Percentiles rank a stretch among this genome's conserved stretches.
Evolutionary conservation across 306 rosid species (phyloP).

Genomic region (Medicago lupulina): DNA sequence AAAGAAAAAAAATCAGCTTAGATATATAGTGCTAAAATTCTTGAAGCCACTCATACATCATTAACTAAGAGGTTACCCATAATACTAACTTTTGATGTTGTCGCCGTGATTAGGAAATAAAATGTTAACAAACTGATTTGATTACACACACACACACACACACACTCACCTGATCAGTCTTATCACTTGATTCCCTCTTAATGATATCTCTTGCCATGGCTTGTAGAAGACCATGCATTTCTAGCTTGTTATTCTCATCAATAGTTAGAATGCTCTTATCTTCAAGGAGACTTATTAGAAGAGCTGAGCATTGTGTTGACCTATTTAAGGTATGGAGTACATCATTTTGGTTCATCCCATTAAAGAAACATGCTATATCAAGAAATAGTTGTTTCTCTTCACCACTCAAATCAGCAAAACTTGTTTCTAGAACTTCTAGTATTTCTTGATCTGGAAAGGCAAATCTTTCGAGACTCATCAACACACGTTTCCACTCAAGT

Average conservation of each 20-base stretch:
- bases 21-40: neutral
- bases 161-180: conserved; percentile 10
- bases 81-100: neutral
- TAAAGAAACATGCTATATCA: conserved; percentile 4
- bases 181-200: neutral
- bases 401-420: neutral
- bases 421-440: neutral
- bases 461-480: neutral
- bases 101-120: neutral
- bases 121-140: neutral
- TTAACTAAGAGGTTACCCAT: neutral
- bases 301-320: neutral
- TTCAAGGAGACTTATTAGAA: neutral
- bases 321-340: neutral
- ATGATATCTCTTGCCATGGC: neutral
- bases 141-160: neutral
- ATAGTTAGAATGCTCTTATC: neutral
- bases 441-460: neutral
- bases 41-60: neutral
- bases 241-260: neutral
- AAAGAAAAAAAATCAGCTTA: neutral
- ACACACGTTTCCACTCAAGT: neutral
- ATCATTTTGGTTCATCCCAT: neutral
- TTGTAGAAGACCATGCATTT: neutral
- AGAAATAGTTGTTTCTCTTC: neutral